phyloP scores from a whole-genome alignment of 495 filamentous ascomycete species.

The Sordaria brevicollis region DNA sequence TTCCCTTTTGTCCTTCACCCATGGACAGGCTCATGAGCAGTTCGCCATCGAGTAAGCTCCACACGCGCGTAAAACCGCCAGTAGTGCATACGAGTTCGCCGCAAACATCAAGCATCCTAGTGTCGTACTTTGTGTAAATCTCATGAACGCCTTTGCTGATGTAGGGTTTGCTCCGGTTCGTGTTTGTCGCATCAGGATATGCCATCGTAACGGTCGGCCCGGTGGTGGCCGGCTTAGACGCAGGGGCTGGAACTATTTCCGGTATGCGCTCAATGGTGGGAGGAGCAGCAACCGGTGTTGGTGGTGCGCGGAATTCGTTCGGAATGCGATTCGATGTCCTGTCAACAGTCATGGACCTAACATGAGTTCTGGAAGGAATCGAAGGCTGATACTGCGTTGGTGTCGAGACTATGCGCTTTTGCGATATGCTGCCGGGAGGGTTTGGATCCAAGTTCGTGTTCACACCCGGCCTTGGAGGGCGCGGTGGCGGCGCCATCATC shows the following conservation, averaged over 20 bases:
- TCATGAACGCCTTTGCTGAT: slow-evolving; percentile 58
- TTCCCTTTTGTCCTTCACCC: slow-evolving; percentile 65
- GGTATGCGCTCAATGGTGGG: slow-evolving; percentile 10
- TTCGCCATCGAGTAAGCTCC: slow-evolving; percentile 75
- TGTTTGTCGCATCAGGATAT: slow-evolving; percentile 75
- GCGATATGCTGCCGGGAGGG: slow-evolving; percentile 14
- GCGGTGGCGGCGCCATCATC: slow-evolving; percentile 32
- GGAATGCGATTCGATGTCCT: slow-evolving; percentile 24
- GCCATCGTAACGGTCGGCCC: slow-evolving; percentile 12
- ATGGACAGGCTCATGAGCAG: slow-evolving; percentile 70
- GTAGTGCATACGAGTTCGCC: slow-evolving; percentile 81
- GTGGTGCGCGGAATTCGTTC: slow-evolving; percentile 22
- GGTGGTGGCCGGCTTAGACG: slow-evolving; percentile 12
- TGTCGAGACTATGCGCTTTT: slow-evolving; percentile 42
- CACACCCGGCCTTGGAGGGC: slow-evolving; percentile 32
- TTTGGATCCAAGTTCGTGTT: slow-evolving; percentile 26
- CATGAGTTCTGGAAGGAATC: slow-evolving; percentile 31
- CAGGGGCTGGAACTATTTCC: not conserved
- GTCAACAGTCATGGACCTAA: slow-evolving; percentile 41
- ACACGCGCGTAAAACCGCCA: slow-evolving; percentile 73
- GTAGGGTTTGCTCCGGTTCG: slow-evolving; percentile 73
- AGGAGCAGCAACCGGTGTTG: slow-evolving; percentile 12
- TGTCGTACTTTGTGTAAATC: slow-evolving; percentile 79
- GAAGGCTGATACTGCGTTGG: slow-evolving; percentile 34
- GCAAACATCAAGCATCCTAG: slow-evolving; percentile 73